phyloP scores from a whole-genome alignment of 2,329 filamentous ascomycete genomes.

The Hypoxylon sp. region DNA sequence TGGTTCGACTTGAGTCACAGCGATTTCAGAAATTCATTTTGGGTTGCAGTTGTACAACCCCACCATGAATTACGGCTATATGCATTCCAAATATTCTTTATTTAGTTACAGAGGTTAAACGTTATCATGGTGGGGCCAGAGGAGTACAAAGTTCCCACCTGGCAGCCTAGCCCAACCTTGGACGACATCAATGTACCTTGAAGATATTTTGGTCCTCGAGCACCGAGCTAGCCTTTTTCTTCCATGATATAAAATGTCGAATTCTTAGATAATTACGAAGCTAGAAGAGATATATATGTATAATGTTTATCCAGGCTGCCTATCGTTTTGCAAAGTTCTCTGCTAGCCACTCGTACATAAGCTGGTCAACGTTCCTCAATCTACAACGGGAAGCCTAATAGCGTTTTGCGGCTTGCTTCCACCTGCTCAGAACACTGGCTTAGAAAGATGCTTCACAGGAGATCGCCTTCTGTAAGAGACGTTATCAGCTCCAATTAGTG shows the following conservation, averaged over 20 bases:
- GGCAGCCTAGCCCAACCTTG: background rate
- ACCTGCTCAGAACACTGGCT: background rate
- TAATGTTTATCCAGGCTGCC: too few relatives aligned
- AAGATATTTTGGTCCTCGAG: background rate
- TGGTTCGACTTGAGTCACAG: conserved; percentile 55
- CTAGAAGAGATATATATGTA: too few relatives aligned
- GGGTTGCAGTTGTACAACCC: conserved; percentile 33
- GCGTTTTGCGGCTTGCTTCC: background rate
- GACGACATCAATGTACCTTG: background rate
- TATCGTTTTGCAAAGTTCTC: too few relatives aligned
- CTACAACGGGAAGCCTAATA: background rate
- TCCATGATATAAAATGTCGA: background rate
- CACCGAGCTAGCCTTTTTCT: background rate
- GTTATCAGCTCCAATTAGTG: too few relatives aligned
- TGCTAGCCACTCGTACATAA: background rate
- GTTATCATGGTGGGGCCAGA: conserved; percentile 3
- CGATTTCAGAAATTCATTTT: conserved; percentile 46
- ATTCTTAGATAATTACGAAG: too few relatives aligned
- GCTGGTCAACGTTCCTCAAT: background rate
- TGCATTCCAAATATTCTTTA: conserved; percentile 19
- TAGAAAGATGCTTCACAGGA: background rate
- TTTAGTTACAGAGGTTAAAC: conserved; percentile 10
- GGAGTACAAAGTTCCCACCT: conserved; percentile 1
- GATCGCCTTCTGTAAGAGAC: too few relatives aligned
- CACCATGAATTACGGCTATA: conserved; percentile 29